Conservation (phyloP, 73 alveolate species). For the Paramecium primaurelia region DNA sequence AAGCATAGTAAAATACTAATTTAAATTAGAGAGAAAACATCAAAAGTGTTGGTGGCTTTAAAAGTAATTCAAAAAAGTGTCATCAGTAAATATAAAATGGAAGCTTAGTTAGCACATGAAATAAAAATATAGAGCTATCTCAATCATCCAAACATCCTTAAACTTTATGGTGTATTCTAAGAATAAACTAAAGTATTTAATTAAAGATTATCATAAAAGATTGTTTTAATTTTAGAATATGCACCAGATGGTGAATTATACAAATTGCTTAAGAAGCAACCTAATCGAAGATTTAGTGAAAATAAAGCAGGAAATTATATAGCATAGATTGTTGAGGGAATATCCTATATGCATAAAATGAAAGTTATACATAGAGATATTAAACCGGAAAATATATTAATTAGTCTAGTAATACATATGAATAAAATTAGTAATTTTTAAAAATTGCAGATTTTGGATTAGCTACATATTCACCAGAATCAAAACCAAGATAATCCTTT, state of each 20-base stretch:
- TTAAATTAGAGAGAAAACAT: conserved; percentile 7
- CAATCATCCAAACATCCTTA: conserved; percentile 85
- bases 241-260: conserved; percentile 95
- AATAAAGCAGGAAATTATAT: conserved; percentile 77
- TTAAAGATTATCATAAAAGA: not conserved
- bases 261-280: conserved; percentile 66
- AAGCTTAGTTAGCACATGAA: conserved; percentile 66
- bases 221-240: conserved; percentile 89
- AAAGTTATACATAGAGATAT: conserved; percentile 95
- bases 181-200: conserved; percentile 75
- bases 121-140: conserved; percentile 88
- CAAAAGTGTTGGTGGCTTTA: conserved; percentile 45
- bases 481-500: conserved; percentile 82
- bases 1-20: conserved; percentile 42
- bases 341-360: conserved; percentile 85
- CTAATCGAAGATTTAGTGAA: conserved; percentile 69
- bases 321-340: conserved; percentile 81
- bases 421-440: not conserved
- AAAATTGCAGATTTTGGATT: conserved; percentile 91
- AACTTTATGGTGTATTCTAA: conserved; percentile 93
- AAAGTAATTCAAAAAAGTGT: conserved; percentile 48
- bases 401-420: not conserved
- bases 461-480: conserved; percentile 74
- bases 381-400: conserved; percentile 95
- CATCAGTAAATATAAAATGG: conserved; percentile 50